Conservation (phyloP, 2,329 filamentous ascomycete genomes). For the Trichoderma asperellum region DNA sequence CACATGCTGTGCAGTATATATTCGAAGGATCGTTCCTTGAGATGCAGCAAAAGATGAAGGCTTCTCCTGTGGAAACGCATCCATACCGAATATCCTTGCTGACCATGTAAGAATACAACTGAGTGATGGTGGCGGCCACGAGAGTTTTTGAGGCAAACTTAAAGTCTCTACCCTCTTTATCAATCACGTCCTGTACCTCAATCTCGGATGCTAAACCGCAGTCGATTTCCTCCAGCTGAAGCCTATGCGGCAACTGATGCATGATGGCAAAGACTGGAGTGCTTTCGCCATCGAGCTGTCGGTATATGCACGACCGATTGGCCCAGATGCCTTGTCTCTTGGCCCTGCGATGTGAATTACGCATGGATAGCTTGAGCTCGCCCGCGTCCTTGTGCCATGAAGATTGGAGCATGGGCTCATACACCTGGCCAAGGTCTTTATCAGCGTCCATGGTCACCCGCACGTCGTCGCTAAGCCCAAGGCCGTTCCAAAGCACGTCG, state of each 20-base stretch:
- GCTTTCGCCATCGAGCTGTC: conserved; percentile 7
- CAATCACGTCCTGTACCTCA: conserved; percentile 40
- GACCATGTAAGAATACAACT: conserved; percentile 48
- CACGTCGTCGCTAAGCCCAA: conserved; percentile 43
- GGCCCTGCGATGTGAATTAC: conserved; percentile 15
- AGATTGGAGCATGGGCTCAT: conserved; percentile 20
- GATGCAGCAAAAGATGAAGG: conserved; percentile 44
- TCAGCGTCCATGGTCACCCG: conserved; percentile 6
- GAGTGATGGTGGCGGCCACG: conserved; percentile 43
- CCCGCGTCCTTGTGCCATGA: conserved; percentile 15
- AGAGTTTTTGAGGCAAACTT: conserved; percentile 39
- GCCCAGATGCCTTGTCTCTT: conserved; percentile 36
- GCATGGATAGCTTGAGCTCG: conserved; percentile 13
- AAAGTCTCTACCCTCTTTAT: conserved; percentile 39
- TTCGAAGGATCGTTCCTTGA: conserved; percentile 37
- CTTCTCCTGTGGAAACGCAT: conserved; percentile 43
- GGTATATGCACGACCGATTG: conserved; percentile 41
- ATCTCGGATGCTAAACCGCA: conserved; percentile 43
- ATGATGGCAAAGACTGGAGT: conserved; percentile 41
- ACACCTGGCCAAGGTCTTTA: conserved; percentile 23
- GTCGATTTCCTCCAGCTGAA: conserved; percentile 40
- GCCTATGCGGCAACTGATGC: conserved; percentile 47
- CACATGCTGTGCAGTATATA: conserved; percentile 41
- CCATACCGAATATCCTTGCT: conserved; percentile 42
- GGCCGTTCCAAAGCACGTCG: conserved; percentile 34